Conservation (phyloP, 2,329 filamentous ascomycete species). For the Aspergillus udagawae region DNA sequence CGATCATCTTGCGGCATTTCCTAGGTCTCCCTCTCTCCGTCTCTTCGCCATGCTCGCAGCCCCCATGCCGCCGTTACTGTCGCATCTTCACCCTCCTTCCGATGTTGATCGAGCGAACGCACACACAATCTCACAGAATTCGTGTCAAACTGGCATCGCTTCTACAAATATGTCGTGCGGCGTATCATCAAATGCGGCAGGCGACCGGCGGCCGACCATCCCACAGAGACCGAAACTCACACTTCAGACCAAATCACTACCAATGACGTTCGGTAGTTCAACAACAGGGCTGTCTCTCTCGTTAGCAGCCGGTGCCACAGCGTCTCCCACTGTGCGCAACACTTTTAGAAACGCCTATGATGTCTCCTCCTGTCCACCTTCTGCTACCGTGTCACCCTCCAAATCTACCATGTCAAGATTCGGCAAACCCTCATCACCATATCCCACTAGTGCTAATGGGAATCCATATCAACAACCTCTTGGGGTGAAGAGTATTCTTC, state of each 20-base stretch:
- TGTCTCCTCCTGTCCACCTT: constrained; percentile 34
- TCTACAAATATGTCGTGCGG: constrained; percentile 13
- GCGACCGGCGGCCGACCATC: constrained; percentile 11
- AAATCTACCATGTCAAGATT: constrained; percentile 23
- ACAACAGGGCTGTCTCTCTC: constrained; percentile 51
- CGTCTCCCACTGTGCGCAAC: constrained; percentile 58
- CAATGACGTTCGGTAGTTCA: constrained; percentile 51
- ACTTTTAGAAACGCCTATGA: constrained; percentile 60
- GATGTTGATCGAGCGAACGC: constrained; percentile 6
- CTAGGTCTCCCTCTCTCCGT: neutral
- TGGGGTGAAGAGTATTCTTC: constrained; percentile 45
- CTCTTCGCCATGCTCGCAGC: constrained; percentile 19
- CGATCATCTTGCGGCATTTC: neutral
- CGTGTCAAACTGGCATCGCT: neutral
- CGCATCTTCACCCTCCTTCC: constrained; percentile 8
- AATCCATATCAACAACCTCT: constrained; percentile 23
- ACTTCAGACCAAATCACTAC: constrained; percentile 53
- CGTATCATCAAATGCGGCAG: constrained; percentile 9
- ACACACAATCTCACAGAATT: neutral
- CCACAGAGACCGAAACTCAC: constrained; percentile 55
- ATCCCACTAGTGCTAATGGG: constrained; percentile 7
- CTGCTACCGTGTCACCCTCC: constrained; percentile 35
- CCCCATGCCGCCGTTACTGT: constrained; percentile 20
- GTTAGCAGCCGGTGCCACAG: constrained; percentile 43
- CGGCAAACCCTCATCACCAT: constrained; percentile 30